Evolutionary conservation across 345 rosid species (phyloP), one percentile per base, ranked within the genome.

Genomic region (Salix viminalis): DNA sequence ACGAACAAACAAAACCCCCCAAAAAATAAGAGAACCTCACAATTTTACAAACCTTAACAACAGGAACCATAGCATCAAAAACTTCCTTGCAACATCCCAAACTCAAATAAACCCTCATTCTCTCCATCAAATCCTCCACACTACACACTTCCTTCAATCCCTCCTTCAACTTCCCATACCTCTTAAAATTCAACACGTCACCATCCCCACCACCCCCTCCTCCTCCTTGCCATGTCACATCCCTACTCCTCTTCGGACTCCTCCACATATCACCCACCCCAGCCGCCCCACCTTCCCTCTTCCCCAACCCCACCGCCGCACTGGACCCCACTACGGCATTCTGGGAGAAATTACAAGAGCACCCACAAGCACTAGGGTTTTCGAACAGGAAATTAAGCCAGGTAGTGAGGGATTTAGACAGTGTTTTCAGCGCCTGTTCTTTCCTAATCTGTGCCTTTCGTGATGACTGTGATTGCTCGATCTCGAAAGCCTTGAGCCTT

Each of bases 321-420:
- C 58, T 46, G 50, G 50, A 11, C 76, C 32, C 7, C 78, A 39
- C 44, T 65, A 13, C 56, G 42, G 37, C 14, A 41, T 10, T 41
- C 44, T 41, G 67, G 67, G 34, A 6, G 8, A 18, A 65, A 30
- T 65, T 36, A 4, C 37, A 30, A 14, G 21, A 16, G 1, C 67
- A 83, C 8, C 50, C 82, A 39, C 97, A 91, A 60, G 97, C 97
- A 69, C 15, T 75, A 24, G 99, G 99, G 73, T 85, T 89, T n/a
- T 85, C 85, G 42, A 91, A 56, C 23, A 95, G 81, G 84, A 90
- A 93, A 82, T 90, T 93, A 69, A 95, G 97, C 97, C 97, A 95
- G 9, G 88, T 91, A 2, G 95, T 83, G 42, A 95, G 94, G 16
- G 96, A 91, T 74, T 89, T 93, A 37, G 97, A 82, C 52, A 93